A percentile compares a stretch with the other conserved stretches of the same genome.
Evolutionary conservation across 352 stramenopile genomes (phyloP).

Genomic region (Phytophthora niederhauseri): DNA sequence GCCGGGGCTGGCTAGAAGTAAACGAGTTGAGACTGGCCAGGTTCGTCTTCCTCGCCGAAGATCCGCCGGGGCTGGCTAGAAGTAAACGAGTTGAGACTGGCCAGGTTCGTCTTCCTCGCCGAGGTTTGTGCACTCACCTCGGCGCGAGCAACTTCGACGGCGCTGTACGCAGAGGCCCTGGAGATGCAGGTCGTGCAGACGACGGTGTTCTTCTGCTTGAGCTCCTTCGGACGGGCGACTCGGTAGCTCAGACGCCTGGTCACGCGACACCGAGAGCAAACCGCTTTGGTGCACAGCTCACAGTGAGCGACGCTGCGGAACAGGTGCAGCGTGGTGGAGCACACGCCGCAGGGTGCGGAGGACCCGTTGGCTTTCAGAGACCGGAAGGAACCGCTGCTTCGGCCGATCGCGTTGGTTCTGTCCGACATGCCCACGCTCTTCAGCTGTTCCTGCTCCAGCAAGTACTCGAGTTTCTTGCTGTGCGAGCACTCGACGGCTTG

Average conservation of each 20-base stretch:
- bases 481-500: conserved; percentile 50
- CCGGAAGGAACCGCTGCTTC: conserved; percentile 14
- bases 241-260: conserved; percentile 51
- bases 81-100: conserved; percentile 36
- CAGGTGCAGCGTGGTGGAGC: conserved; percentile 27
- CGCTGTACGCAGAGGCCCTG: conserved; percentile 41
- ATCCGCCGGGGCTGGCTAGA: conserved; percentile 18
- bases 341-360: conserved; percentile 33
- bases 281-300: conserved; percentile 40
- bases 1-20: conserved; percentile 23
- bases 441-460: conserved; percentile 39
- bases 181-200: conserved; percentile 56
- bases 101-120: conserved; percentile 11
- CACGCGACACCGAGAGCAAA: conserved; percentile 49
- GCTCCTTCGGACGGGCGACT: conserved; percentile 36
- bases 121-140: conserved; percentile 34
- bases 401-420: conserved; percentile 18
- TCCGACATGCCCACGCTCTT: conserved; percentile 19
- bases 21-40: conserved; percentile 34
- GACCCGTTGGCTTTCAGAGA: conserved; percentile 2
- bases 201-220: conserved; percentile 51
- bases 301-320: conserved; percentile 40
- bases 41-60: conserved; percentile 6
- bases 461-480: conserved; percentile 72
- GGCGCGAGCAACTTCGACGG: conserved; percentile 43